Conservation (phyloP, 2,329 filamentous ascomycete species). For the Lasiodiplodia hormozganensis region DNA sequence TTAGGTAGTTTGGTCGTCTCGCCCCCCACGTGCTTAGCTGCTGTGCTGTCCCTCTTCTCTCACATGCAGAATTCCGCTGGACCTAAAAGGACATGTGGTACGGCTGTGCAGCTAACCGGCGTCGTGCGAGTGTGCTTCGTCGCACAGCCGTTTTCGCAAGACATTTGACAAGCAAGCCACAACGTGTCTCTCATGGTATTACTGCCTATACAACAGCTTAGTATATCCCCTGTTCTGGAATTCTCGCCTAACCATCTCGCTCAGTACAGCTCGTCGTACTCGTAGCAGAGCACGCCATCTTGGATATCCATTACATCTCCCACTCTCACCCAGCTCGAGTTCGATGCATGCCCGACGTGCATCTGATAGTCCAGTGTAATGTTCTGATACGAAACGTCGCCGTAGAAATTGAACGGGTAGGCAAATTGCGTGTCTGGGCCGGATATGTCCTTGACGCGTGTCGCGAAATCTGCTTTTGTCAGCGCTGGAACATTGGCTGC, state of each 20-base stretch:
- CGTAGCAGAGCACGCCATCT: slow-evolving; percentile 28
- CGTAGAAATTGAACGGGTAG: slow-evolving; percentile 27
- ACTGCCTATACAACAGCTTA: no score
- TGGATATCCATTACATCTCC: slow-evolving; percentile 28
- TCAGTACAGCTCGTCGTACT: slow-evolving; percentile 21
- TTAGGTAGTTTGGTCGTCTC: not conserved
- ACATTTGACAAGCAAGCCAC: not conserved
- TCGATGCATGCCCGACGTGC: slow-evolving; percentile 17
- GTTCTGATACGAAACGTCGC: slow-evolving; percentile 17
- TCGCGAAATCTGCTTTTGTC: slow-evolving; percentile 41
- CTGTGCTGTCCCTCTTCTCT: no score
- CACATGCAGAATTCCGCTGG: no score
- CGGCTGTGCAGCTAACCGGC: not conserved
- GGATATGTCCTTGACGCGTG: slow-evolving; percentile 37
- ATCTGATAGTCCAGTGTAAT: slow-evolving; percentile 28
- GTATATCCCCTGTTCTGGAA: not conserved
- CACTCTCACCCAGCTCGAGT: slow-evolving; percentile 23
- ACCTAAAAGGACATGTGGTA: not conserved
- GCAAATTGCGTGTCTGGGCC: slow-evolving; percentile 27
- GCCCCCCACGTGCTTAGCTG: no score
- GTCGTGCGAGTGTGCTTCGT: not conserved
- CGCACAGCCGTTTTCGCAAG: not conserved
- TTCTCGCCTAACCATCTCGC: not conserved
- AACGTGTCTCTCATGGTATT: not conserved
- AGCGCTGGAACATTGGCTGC: not conserved